Percentiles rank a stretch among this genome's conserved stretches.
These are phyloP conservation scores for Cercospora janseana DNA, from an alignment of 2,329 filamentous ascomycete genomes.

Conservation along the genomic window DNA sequence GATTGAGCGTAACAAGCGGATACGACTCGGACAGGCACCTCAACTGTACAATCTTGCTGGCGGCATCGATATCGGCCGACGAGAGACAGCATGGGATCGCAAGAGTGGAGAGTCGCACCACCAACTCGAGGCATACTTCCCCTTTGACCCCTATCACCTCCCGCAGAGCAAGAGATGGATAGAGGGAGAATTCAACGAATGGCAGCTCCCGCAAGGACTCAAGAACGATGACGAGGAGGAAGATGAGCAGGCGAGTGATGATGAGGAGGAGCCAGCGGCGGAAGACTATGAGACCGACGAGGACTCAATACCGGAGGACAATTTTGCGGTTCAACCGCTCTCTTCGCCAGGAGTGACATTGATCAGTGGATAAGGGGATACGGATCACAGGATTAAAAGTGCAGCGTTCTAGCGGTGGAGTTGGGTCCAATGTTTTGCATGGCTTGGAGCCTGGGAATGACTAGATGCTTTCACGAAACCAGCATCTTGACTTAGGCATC, in stretches of 20 bases:
- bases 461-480: slow-evolving; percentile 20
- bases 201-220: slow-evolving; percentile 68
- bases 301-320: slow-evolving; percentile 28
- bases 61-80: slow-evolving; percentile 52
- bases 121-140: slow-evolving; percentile 91
- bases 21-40: slow-evolving; percentile 72
- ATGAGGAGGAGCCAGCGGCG: slow-evolving; percentile 45
- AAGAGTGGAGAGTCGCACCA: slow-evolving; percentile 72
- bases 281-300: slow-evolving; percentile 37
- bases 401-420: slow-evolving; percentile 20
- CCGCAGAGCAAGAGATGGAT: slow-evolving; percentile 86
- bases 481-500: slow-evolving; percentile 28
- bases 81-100: slow-evolving; percentile 53
- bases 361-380: slow-evolving; percentile 22
- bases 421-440: slow-evolving; percentile 13
- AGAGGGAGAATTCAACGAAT: slow-evolving; percentile 76
- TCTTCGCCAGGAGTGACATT: slow-evolving; percentile 15
- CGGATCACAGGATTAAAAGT: slow-evolving; percentile 18
- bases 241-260: slow-evolving; percentile 41
- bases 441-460: slow-evolving; percentile 28
- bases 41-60: slow-evolving; percentile 47
- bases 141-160: slow-evolving; percentile 93
- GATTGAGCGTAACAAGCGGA: slow-evolving; percentile 87
- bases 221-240: slow-evolving; percentile 57
- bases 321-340: slow-evolving; percentile 21